Conservation (phyloP, 176 grass and related monocot species). For the Stipa capillata region DNA sequence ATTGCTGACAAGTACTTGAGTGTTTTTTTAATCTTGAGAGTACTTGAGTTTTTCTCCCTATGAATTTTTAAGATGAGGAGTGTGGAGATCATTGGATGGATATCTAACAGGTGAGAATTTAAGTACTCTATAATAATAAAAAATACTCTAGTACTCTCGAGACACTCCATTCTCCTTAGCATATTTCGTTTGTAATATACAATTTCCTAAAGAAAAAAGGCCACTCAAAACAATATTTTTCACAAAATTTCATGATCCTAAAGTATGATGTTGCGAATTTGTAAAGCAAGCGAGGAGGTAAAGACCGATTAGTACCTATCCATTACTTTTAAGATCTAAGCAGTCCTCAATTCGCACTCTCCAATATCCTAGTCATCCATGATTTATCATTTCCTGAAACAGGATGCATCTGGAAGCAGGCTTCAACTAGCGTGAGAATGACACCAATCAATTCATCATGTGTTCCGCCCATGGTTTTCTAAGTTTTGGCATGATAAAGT, state of each 20-base stretch:
- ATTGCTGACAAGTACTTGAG: too few relatives aligned
- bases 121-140: too few relatives aligned
- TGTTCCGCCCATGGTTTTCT: slow-evolving; percentile 6
- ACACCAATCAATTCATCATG: neutral
- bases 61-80: too few relatives aligned
- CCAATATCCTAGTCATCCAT: slow-evolving; percentile 18
- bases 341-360: neutral
- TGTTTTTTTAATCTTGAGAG: too few relatives aligned
- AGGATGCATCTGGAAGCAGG: neutral
- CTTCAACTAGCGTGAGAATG: slow-evolving; percentile 14
- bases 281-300: too few relatives aligned
- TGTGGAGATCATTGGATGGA: too few relatives aligned
- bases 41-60: too few relatives aligned
- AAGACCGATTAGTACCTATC: too few relatives aligned
- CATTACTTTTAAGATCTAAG: neutral
- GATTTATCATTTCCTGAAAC: neutral
- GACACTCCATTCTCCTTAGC: too few relatives aligned
- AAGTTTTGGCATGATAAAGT: neutral
- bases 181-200: neutral
- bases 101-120: too few relatives aligned
- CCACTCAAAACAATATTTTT: neutral
- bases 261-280: too few relatives aligned
- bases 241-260: neutral
- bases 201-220: neutral
- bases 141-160: too few relatives aligned